Evolutionary conservation across 2,329 filamentous ascomycete species (phyloP).

Genomic region (Talaromyces sp.): DNA sequence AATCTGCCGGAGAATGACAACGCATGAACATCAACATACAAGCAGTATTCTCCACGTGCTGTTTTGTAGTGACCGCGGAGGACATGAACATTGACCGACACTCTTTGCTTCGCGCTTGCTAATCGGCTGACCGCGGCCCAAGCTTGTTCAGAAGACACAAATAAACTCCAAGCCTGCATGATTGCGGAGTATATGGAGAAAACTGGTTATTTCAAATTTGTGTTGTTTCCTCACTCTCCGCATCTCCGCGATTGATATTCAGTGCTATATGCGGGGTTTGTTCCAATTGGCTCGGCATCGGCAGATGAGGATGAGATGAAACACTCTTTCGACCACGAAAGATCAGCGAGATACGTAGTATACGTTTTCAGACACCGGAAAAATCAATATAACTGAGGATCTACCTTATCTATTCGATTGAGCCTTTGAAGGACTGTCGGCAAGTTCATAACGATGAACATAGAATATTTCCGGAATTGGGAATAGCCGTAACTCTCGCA

Average conservation of each 20-base stretch:
- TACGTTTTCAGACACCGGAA: slow-evolving; percentile 7
- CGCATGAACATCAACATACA: not conserved
- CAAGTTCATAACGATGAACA: not conserved
- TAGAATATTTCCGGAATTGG: not conserved
- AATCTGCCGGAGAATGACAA: not conserved
- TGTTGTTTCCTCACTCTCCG: not conserved
- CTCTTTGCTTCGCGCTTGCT: not conserved
- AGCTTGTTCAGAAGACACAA: not conserved
- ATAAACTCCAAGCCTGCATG: not conserved
- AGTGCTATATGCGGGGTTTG: not conserved
- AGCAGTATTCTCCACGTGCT: not conserved
- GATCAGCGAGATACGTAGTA: not conserved
- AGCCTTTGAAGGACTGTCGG: not conserved
- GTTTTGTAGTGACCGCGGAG: not conserved
- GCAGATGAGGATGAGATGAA: not conserved
- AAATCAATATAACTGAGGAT: not conserved
- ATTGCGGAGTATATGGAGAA: slow-evolving; percentile 1
- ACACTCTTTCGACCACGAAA: not conserved
- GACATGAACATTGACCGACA: not conserved
- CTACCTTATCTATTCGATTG: not conserved
- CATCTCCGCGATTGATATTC: slow-evolving; percentile 12
- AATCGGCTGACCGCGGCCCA: not conserved
- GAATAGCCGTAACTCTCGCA: not conserved
- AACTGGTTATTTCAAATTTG: not conserved
- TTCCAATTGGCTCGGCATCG: slow-evolving; percentile 7